Base-by-base conservation (phyloP, 352 stramenopile genomes). In the Globisporangium echinulatum region DNA sequence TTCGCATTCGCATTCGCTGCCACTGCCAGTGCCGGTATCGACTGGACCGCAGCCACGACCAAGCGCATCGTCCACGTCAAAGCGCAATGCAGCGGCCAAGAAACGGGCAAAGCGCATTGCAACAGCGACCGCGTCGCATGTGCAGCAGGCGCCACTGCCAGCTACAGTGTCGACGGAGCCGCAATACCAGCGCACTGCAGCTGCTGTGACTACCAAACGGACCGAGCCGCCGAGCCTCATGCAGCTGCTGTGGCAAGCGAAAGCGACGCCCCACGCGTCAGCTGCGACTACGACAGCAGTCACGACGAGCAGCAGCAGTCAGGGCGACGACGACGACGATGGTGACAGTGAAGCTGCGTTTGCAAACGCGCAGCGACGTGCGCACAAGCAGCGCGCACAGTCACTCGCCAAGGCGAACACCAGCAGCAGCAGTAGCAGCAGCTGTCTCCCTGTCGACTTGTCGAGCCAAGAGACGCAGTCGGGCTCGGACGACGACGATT, bases 381-480 rank as follows among this genome's bases (percentile, higher is more conserved):
- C 52, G 14, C 66, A 68, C 14, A 88, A 88, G 58, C 55, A 71
- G 7, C 64, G 77, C 47, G 68, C 71, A 2, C 67, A 54, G n/a
- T 64, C 62, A 7, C 36, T 51, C 19, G 52, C 40, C 5, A 75
- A 67, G 49, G 13, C 58, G 15, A 63, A 47, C 8, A 71, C 67
- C 53, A 33, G 13, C 46, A 50, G 7, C 14, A 44, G 40, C 40
- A 44, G 7, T 11, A 7, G 7, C 7, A 10, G 40, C 1, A 10
- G 7, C 40, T 47, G 50, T 49, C 75, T 69, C 49, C 59, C 62
- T 48, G 58, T 57, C 13, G 79, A 75, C 43, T 72, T 70, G 15
- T 90, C 80, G 14, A 90, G 80, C 44, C 80, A 90, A 51, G 80
- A 90, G 56, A 90, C 80, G 14, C 80, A 90, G 62, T 84, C 75